A percentile compares a stretch with the other conserved stretches of the same genome.
Conservation (phyloP, 176 grass and related monocot genomes). For the Rhynchospora tenuis region DNA sequence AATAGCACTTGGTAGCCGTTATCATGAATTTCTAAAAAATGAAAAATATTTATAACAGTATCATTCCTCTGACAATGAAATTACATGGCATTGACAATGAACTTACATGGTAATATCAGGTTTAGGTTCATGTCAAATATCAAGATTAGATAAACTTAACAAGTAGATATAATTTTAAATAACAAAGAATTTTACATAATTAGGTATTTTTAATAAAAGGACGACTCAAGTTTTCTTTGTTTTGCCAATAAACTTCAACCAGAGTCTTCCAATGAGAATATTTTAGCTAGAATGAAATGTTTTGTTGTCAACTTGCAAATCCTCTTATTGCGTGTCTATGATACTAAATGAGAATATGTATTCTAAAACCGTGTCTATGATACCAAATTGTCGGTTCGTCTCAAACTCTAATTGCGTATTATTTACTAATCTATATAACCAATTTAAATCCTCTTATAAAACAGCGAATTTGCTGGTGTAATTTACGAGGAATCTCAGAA, state of each 20-base stretch:
- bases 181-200: neutral
- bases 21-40: too few species aligned
- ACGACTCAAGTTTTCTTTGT: too few species aligned
- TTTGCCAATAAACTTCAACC: too few species aligned
- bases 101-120: neutral
- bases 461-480: neutral
- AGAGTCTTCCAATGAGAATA: neutral
- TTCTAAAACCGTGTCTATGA: too few species aligned
- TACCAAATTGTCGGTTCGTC: too few species aligned
- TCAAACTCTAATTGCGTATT: neutral
- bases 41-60: too few species aligned
- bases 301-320: neutral
- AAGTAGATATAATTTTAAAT: neutral
- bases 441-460: neutral
- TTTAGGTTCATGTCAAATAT: slow-evolving; percentile 6
- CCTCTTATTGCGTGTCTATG: too few species aligned
- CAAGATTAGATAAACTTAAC: neutral
- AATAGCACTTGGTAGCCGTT: too few species aligned
- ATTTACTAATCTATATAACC: neutral
- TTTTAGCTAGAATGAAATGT: neutral
- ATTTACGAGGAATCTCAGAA: neutral
- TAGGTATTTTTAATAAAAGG: too few species aligned
- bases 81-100: neutral
- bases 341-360: too few species aligned
- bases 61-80: neutral